Evolutionary conservation across 352 stramenopile genomes (phyloP).

Genomic region (Globisporangium lucens): DNA sequence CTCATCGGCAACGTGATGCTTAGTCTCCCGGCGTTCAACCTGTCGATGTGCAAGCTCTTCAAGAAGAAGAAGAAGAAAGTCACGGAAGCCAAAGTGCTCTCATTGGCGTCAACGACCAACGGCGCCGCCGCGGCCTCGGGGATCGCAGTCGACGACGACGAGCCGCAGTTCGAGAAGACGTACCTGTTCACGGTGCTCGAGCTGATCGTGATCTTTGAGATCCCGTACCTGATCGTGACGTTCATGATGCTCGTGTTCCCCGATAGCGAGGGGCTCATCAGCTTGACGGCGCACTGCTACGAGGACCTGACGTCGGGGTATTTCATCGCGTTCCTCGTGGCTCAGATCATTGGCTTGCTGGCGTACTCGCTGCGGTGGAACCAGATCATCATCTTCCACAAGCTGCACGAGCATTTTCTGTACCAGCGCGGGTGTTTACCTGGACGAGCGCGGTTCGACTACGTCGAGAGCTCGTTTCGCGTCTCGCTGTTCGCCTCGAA

Average conservation of each 20-base stretch:
- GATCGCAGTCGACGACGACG: conserved; percentile 38
- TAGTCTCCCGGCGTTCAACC: conserved; percentile 64
- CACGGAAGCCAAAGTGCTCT: conserved; percentile 13
- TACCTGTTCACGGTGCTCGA: conserved; percentile 74
- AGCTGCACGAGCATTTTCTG: conserved; percentile 74
- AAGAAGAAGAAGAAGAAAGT: conserved; percentile 21
- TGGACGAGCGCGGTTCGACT: conserved; percentile 60
- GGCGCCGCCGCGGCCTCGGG: conserved; percentile 28
- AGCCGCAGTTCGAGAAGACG: conserved; percentile 63
- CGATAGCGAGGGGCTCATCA: conserved; percentile 30
- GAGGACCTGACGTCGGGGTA: conserved; percentile 16
- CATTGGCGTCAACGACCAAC: conserved; percentile 28
- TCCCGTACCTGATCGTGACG: conserved; percentile 60
- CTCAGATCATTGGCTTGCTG: conserved; percentile 46
- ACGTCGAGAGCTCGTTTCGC: conserved; percentile 51
- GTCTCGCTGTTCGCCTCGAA: conserved; percentile 41
- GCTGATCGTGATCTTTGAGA: conserved; percentile 72
- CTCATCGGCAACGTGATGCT: conserved; percentile 59
- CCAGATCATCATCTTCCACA: conserved; percentile 79
- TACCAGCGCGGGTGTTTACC: conserved; percentile 65
- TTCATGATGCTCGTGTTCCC: conserved; percentile 48
- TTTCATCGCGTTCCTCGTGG: conserved; percentile 44
- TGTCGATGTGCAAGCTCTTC: conserved; percentile 55
- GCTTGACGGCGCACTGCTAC: conserved; percentile 38
- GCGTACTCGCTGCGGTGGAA: conserved; percentile 69